Conservation (phyloP, 805 yeast genomes). For the Candida awuae region DNA sequence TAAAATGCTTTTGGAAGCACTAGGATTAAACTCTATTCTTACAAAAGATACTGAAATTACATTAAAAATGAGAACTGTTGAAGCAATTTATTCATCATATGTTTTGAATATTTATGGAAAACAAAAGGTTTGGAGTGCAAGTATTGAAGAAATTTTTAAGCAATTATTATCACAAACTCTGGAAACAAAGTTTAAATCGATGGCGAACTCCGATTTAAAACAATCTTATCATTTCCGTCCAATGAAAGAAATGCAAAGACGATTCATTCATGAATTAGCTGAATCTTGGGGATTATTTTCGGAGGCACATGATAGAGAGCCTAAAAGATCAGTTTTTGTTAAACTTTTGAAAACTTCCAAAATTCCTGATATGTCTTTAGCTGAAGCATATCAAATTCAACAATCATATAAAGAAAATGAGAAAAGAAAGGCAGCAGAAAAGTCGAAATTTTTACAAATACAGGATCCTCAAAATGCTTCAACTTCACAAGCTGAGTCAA, state of each 20-base stretch:
- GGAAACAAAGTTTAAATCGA: conserved; percentile 4
- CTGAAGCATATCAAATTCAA: conserved; percentile 33
- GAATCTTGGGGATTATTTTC: conserved; percentile 49
- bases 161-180: conserved; percentile 27
- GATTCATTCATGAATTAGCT: conserved; percentile 63
- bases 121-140: conserved; percentile 62
- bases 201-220: conserved; percentile 5
- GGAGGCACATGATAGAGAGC: conserved; percentile 78
- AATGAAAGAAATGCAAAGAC: conserved; percentile 62
- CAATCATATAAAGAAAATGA: conserved; percentile 25
- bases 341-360: conserved; percentile 26
- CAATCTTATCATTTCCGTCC: conserved; percentile 56
- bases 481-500: background rate
- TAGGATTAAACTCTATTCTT: conserved; percentile 26
- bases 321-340: conserved; percentile 65
- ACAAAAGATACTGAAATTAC: conserved; percentile 16
- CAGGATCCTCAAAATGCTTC: background rate
- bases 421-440: conserved; percentile 17
- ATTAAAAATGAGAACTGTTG: conserved; percentile 20
- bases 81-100: conserved; percentile 37
- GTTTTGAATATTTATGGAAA: conserved; percentile 39
- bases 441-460: background rate
- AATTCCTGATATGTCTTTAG: conserved; percentile 40
- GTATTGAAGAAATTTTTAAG: conserved; percentile 48
- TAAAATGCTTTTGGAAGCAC: conserved; percentile 53